Evolutionary conservation across 129 eudicot genomes (phyloP).

Genomic region (Chrysanthemum seticuspe): DNA sequence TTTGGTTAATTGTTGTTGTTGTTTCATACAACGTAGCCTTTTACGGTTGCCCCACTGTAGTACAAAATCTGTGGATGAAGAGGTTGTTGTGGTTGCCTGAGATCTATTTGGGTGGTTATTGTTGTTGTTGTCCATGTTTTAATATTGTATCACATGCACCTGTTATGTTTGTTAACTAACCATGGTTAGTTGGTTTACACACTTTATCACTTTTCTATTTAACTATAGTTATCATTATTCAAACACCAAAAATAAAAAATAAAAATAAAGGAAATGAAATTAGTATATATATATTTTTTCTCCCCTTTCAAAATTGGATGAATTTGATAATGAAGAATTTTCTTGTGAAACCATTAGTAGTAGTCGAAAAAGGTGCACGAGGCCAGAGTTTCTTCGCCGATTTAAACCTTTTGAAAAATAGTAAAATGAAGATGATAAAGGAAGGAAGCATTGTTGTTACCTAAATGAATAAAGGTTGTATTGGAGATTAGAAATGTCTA

Average conservation of each 20-base stretch:
- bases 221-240: constrained; percentile 22
- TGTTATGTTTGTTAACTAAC: constrained; percentile 41
- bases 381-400: no score
- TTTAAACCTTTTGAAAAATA: no score
- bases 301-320: no score
- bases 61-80: constrained; percentile 56
- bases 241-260: not conserved
- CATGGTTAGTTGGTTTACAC: constrained; percentile 36
- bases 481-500: no score
- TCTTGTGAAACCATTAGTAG: no score
- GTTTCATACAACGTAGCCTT: constrained; percentile 70
- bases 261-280: not conserved
- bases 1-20: constrained; percentile 36
- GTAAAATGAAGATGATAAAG: no score
- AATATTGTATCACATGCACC: constrained; percentile 33
- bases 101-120: not conserved
- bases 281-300: no score
- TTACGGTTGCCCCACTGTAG: constrained; percentile 88
- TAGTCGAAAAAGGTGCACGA: no score
- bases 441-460: no score
- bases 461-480: no score
- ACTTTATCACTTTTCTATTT: not conserved
- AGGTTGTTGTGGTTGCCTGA: constrained; percentile 9
- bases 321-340: not conserved
- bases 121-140: constrained; percentile 51